phyloP scores from a whole-genome alignment of 2,329 filamentous ascomycete genomes.

The Xylaria sp. region DNA sequence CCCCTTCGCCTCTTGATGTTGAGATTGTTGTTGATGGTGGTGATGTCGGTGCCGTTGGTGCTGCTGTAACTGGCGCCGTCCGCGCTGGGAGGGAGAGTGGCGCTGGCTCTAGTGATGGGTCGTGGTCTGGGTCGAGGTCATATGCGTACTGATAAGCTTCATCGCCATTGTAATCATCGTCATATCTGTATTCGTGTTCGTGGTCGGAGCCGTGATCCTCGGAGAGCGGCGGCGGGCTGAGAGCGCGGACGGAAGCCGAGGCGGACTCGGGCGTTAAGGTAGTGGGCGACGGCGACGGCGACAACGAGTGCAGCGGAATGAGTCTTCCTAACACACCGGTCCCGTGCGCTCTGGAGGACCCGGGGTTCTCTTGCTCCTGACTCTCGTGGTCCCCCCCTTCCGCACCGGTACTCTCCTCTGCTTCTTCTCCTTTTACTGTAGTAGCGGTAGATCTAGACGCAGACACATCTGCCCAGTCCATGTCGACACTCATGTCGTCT shows the following conservation, averaged over 20 bases:
- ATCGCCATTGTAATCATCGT: not conserved
- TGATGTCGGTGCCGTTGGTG: no score
- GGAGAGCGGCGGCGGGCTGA: slow-evolving; percentile 9
- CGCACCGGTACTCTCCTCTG: not conserved
- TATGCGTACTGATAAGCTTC: not conserved
- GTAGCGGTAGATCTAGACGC: not conserved
- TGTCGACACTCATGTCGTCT: not conserved
- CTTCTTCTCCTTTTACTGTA: not conserved
- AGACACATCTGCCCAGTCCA: not conserved
- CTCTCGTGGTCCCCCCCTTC: not conserved
- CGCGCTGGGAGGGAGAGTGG: slow-evolving; percentile 28
- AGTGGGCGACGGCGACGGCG: not conserved
- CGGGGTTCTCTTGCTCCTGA: not conserved
- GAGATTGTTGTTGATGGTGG: not conserved
- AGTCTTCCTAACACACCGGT: slow-evolving; percentile 3
- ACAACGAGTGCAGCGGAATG: slow-evolving; percentile 4
- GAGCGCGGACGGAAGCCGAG: not conserved
- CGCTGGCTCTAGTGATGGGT: slow-evolving; percentile 31
- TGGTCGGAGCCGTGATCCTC: not conserved
- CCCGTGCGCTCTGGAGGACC: not conserved
- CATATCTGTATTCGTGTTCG: not conserved
- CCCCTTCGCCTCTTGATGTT: not conserved
- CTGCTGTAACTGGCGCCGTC: not conserved
- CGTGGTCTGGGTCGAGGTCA: slow-evolving; percentile 10
- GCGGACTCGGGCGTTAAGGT: slow-evolving; percentile 3